Percentiles rank a stretch among this genome's conserved stretches.
Conservation (phyloP, 108 stramenopile species). For the Epithemia pelagica region DNA sequence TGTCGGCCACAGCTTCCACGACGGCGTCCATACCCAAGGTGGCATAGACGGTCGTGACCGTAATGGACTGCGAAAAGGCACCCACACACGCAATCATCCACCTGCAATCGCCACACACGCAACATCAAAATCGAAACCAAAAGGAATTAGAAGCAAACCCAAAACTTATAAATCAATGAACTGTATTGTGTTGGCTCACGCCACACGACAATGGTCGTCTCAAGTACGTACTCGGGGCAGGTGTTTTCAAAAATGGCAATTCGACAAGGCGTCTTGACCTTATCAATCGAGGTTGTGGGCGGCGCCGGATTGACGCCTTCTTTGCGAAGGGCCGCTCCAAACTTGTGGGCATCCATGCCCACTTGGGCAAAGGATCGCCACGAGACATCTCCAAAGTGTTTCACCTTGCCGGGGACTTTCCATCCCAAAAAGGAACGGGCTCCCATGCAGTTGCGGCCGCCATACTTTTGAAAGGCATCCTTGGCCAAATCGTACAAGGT, state of each 20-base stretch:
- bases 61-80: conserved; percentile 68
- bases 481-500: conserved; percentile 65
- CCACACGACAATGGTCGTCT: too few species aligned
- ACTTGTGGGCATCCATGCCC: conserved; percentile 49
- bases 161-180: too few species aligned
- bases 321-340: conserved; percentile 74
- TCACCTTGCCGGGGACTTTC: conserved; percentile 51
- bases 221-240: conserved; percentile 53
- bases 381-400: conserved; percentile 63
- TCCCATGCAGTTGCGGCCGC: conserved; percentile 50
- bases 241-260: conserved; percentile 91
- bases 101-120: too few species aligned
- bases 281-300: conserved; percentile 51
- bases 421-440: conserved; percentile 68
- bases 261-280: conserved; percentile 74
- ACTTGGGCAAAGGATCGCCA: conserved; percentile 69
- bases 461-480: conserved; percentile 40
- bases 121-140: too few species aligned
- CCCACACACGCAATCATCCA: conserved; percentile 87
- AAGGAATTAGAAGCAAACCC: too few species aligned
- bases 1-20: conserved; percentile 77
- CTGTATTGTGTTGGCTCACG: too few species aligned
- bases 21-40: conserved; percentile 90
- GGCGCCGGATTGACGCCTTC: conserved; percentile 59
- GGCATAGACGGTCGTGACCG: conserved; percentile 86